Percentiles rank a stretch among this genome's conserved stretches.
These are phyloP conservation scores for Aureobasidium sp. DNA, from an alignment of 2,329 filamentous ascomycete species.

Conservation along the genomic window DNA sequence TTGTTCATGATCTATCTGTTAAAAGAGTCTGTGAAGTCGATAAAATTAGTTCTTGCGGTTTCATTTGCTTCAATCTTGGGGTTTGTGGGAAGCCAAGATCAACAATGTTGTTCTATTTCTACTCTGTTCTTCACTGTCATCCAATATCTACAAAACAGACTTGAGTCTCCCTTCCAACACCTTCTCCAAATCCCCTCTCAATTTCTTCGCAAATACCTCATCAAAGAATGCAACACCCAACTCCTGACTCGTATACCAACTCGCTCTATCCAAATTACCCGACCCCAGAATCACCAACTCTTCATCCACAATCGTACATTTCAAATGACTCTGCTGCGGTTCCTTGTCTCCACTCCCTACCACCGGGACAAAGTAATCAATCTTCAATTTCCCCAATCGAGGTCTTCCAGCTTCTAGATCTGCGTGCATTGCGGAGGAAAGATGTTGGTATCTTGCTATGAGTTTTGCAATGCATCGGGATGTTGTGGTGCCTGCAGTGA, in stretches of 20 bases:
- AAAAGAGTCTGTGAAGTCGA: too few relatives aligned
- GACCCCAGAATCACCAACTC: conserved; percentile 63
- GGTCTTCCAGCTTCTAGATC: conserved; percentile 35
- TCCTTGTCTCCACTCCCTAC: conserved; percentile 23
- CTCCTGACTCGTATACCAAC: conserved; percentile 82
- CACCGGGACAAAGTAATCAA: conserved; percentile 49
- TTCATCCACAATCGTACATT: conserved; percentile 64
- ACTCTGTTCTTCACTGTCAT: too few relatives aligned
- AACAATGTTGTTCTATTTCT: neutral
- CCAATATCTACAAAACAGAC: neutral
- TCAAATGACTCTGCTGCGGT: conserved; percentile 67
- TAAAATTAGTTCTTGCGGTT: too few relatives aligned
- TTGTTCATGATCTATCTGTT: too few relatives aligned
- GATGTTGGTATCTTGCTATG: conserved; percentile 42
- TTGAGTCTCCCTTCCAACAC: conserved; percentile 16
- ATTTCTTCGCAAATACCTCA: conserved; percentile 26
- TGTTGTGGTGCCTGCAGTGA: conserved; percentile 69
- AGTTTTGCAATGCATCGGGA: conserved; percentile 53
- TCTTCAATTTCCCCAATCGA: conserved; percentile 42
- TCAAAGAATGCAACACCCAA: conserved; percentile 55
- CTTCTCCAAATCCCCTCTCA: conserved; percentile 14
- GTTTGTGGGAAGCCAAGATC: too few relatives aligned
- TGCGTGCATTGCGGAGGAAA: conserved; percentile 17
- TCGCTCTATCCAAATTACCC: conserved; percentile 76
- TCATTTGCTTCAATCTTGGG: too few relatives aligned